These are phyloP conservation scores for Aspergillus hortae DNA, from an alignment of 2,329 filamentous ascomycete species.

Conservation along the genomic window DNA sequence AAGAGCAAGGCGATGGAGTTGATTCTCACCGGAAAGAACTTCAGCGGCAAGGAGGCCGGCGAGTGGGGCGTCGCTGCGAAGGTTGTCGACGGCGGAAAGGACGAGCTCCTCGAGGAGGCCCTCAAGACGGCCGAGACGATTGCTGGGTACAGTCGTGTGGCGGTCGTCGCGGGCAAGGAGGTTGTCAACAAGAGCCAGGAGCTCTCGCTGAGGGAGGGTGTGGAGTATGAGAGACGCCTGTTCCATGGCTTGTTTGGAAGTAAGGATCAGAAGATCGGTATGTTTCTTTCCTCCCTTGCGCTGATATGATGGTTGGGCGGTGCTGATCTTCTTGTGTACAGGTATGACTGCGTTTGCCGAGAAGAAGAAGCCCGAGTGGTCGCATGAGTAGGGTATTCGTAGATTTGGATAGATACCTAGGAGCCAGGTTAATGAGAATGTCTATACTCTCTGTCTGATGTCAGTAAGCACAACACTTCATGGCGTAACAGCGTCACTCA, in stretches of 20 bases:
- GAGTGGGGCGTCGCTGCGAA: slow-evolving; percentile 87
- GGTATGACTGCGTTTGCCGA: slow-evolving; percentile 89
- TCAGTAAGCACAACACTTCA: not conserved
- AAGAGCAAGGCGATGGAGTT: slow-evolving; percentile 90
- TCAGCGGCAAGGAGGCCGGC: slow-evolving; percentile 78
- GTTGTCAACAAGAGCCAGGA: slow-evolving; percentile 99
- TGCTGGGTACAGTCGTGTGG: slow-evolving; percentile 80
- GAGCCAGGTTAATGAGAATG: not conserved
- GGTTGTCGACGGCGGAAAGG: slow-evolving; percentile 69
- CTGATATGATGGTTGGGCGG: not conserved
- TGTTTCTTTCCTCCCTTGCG: slow-evolving; percentile 14
- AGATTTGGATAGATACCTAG: not conserved
- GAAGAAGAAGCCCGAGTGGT: slow-evolving; percentile 92
- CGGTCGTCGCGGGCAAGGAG: slow-evolving; percentile 87
- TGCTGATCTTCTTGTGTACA: slow-evolving; percentile 24
- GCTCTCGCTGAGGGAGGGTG: slow-evolving; percentile 76
- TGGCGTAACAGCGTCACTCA: slow-evolving; percentile 8
- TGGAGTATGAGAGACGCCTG: slow-evolving; percentile 89
- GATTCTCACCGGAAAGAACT: slow-evolving; percentile 79
- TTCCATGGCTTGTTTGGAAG: slow-evolving; percentile 94
- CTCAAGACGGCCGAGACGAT: slow-evolving; percentile 85
- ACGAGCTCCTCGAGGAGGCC: slow-evolving; percentile 76
- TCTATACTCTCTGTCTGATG: not conserved
- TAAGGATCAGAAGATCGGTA: slow-evolving; percentile 93
- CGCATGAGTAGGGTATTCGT: slow-evolving; percentile 58